Evolutionary conservation across 306 rosid species (phyloP).

Genomic region (Cicer chorassanicum): DNA sequence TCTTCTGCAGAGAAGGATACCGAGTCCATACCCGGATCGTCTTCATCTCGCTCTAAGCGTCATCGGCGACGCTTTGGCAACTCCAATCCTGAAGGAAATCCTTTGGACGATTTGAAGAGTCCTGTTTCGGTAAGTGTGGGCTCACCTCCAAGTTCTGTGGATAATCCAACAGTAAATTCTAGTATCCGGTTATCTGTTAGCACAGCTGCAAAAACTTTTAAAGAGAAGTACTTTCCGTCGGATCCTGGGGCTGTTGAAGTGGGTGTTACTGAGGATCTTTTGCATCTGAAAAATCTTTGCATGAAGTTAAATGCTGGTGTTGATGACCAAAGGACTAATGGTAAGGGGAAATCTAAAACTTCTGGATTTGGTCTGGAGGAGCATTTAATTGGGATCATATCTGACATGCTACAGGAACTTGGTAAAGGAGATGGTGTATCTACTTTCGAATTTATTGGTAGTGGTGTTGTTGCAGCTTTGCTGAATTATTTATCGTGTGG

Average conservation of each 20-base stretch:
- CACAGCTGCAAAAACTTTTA: conserved; percentile 80
- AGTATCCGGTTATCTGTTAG: conserved; percentile 78
- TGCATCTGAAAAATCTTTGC: conserved; percentile 85
- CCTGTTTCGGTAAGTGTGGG: conserved; percentile 68
- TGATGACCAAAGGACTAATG: conserved; percentile 77
- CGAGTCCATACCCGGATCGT: conserved; percentile 66
- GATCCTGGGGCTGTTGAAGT: conserved; percentile 79
- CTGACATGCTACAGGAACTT: conserved; percentile 90
- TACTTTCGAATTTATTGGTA: conserved; percentile 96
- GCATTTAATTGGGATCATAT: conserved; percentile 68
- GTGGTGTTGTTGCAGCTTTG: conserved; percentile 91
- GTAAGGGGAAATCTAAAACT: conserved; percentile 84
- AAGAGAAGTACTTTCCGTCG: conserved; percentile 84
- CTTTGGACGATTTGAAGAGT: conserved; percentile 69
- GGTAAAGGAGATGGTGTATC: conserved; percentile 98
- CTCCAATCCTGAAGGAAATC: conserved; percentile 74
- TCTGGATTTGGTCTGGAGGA: conserved; percentile 71
- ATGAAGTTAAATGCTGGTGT: conserved; percentile 70
- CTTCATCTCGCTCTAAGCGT: conserved; percentile 89
- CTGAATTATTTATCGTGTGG: conserved; percentile 93
- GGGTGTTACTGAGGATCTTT: conserved; percentile 91
- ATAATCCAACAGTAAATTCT: conserved; percentile 72
- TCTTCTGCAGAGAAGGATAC: conserved; percentile 76
- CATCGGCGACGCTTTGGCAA: conserved; percentile 79
- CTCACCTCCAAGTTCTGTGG: conserved; percentile 79